phyloP scores from a whole-genome alignment of 768 basidiomycete species.

The Cubamyces lactineus region DNA sequence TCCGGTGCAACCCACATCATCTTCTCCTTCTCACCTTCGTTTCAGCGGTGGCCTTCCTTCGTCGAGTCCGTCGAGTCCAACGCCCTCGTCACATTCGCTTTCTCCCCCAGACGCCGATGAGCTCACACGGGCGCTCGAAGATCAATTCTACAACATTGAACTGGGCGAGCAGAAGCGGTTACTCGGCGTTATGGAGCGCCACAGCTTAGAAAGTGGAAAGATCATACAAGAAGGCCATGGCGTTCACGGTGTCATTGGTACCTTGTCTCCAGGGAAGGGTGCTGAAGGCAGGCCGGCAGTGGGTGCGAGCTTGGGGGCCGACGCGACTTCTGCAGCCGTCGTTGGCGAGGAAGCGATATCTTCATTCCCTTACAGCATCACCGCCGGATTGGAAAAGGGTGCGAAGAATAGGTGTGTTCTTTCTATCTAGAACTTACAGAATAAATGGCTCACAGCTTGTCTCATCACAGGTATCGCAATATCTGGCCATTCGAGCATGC shows the following conservation, averaged over 20 bases:
- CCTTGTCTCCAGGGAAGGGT: not conserved
- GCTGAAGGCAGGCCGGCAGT: conserved; percentile 12
- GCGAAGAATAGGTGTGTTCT: conserved; percentile 79
- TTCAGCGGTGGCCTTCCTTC: not conserved
- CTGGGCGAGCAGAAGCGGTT: conserved; percentile 87
- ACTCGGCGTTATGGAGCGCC: conserved; percentile 91
- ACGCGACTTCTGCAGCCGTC: not conserved
- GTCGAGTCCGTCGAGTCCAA: conserved; percentile 10
- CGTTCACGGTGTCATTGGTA: conserved; percentile 11
- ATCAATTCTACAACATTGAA: conserved; percentile 94
- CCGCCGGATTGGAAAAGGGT: conserved; percentile 94
- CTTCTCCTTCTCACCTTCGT: not conserved
- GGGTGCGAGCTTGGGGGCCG: conserved; percentile 17
- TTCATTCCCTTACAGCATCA: conserved; percentile 87
- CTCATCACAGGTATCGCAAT: conserved; percentile 73
- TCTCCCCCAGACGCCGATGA: conserved; percentile 53
- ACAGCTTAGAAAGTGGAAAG: conserved; percentile 61
- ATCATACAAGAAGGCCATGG: conserved; percentile 23
- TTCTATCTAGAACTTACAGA: not conserved
- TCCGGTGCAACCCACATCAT: conserved; percentile 6
- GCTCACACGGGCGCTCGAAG: conserved; percentile 73
- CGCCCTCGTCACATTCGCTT: conserved; percentile 10
- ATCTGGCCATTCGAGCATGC: conserved; percentile 99
- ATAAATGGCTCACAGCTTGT: not conserved
- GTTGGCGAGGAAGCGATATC: conserved; percentile 14